Evolutionary conservation across 2,329 filamentous ascomycete genomes (phyloP), one percentile per base, ranked within the genome.

Genomic region (Whalleya microplaca): DNA sequence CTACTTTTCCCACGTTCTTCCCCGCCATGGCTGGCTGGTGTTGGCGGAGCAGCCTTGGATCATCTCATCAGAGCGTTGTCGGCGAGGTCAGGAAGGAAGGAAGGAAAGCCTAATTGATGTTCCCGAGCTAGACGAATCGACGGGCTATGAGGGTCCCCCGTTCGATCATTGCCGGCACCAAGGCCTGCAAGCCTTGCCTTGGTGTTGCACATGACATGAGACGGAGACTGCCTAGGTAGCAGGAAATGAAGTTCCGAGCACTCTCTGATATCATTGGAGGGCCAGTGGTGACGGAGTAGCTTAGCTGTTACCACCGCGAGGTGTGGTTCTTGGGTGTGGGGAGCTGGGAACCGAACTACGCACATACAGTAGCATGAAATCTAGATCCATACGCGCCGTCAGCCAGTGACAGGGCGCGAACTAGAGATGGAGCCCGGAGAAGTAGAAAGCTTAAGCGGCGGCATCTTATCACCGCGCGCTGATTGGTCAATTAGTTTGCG

Each of bases 401-500:
- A 4, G 23, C 23, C 23, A 4, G 23, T 27, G 4, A 27, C 9
- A 27, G 27, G 6, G 12, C 27, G 27, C 27, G 27, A 12, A 12
- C 32, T 12, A 37, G 32, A 58, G 21, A 21, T 47, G 54, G 50
- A 16, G 9, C 53, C 58, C 51, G 49, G 54, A 59, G 45, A 51
- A 48, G 44, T 48, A 48, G 45, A 51, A 61, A 58, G 56, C 50
- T 64, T 59, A 58, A 55, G 51, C 43, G 48, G 55, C 55, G 57
- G 57, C 55, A 59, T 59, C 62, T 64, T 64, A 64, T 64, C 62
- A 58, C 6, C 43, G 21, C n/a, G 3, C 29, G 27, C 10, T 63
- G 58, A 64, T 63, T 64, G 58, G 62, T 50, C 53, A 9, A 50
- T 55, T 27, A 49, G 32, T 61, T 64, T 64, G 55, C 49, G 46